phyloP scores from a whole-genome alignment of 176 grass and related monocot species.

The Aechmea fasciata region DNA sequence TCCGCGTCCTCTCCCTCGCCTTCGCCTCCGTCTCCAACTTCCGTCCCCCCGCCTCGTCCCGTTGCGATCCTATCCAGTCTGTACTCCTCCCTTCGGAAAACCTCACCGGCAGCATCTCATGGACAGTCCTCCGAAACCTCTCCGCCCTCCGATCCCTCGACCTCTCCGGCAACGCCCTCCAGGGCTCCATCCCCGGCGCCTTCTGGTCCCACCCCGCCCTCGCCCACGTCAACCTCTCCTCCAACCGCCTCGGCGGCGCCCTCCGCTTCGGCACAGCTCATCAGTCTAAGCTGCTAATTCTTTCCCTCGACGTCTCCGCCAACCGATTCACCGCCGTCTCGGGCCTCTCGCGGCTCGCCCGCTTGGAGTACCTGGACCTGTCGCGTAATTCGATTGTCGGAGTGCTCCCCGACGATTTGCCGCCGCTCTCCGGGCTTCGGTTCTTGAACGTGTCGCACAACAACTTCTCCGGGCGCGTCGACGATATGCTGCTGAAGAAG shows the following conservation, averaged over 20 bases:
- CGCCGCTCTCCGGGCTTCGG: slow-evolving; percentile 24
- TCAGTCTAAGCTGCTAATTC: not conserved
- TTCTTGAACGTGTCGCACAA: slow-evolving; percentile 68
- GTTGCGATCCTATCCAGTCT: slow-evolving; percentile 20
- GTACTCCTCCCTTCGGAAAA: slow-evolving; percentile 28
- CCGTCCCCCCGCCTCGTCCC: not conserved
- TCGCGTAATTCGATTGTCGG: slow-evolving; percentile 49
- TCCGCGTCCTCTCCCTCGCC: slow-evolving; percentile 27
- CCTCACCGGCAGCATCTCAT: slow-evolving; percentile 42
- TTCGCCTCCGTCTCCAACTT: slow-evolving; percentile 47
- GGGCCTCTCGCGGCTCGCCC: slow-evolving; percentile 11
- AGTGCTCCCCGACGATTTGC: slow-evolving; percentile 39
- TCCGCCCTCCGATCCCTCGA: slow-evolving; percentile 39
- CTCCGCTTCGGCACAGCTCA: slow-evolving; percentile 28
- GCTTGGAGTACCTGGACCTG: slow-evolving; percentile 33
- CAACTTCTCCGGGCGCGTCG: slow-evolving; percentile 51
- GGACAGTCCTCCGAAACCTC: slow-evolving; percentile 38
- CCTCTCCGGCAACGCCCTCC: slow-evolving; percentile 61
- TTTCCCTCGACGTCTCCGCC: slow-evolving; percentile 33
- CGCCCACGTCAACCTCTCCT: slow-evolving; percentile 37
- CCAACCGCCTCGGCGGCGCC: slow-evolving; percentile 33
- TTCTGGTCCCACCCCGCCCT: slow-evolving; percentile 56
- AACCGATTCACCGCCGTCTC: slow-evolving; percentile 46
- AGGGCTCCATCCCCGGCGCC: slow-evolving; percentile 22
- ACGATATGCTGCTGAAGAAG: slow-evolving; percentile 9